Base-by-base conservation (phyloP, 169 alveolate genomes). In the Plasmodium yoelii region DNA sequence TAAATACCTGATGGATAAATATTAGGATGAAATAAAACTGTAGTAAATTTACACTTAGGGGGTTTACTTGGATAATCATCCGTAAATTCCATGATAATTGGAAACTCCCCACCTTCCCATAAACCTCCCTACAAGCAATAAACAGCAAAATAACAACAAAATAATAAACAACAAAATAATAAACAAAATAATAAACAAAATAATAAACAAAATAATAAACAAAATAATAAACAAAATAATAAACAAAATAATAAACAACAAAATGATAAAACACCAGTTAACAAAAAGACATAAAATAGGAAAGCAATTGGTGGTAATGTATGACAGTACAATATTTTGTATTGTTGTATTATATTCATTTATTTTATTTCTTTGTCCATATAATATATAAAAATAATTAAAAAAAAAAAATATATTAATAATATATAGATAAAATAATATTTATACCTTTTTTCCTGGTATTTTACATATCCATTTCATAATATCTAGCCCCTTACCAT, bases 51-150 rank as follows among this genome's bases (percentile, higher is more conserved):
- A 95, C 99, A 99, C 96, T 98, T 98, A 8, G 99, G 99, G 39
- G 99, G 99, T 71, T 98, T 99, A 93, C 98, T 96, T 19, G 99
- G 99, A 93, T 98, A 99, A 59, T 98, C 99, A 86, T 98, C 99
- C 2, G 99, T 88, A 93, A 98, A 99, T 89, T 97, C 99, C 99
- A 99, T 98, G 26, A 95, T 95, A 39, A 99, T 94, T 59, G 97
- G 97, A 92, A 97, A 98, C 73, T 97, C 98, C 5, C 99, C 99
- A 7, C 98, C 99, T 93, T 98, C 99, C 99, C 99, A 98, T 19
- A 96, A 94, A 67, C 98, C 91, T 71, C 97, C 96, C 94, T 90
- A 92, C 24, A 46, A 26, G 18, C 6, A 44, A 34, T 10, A 61
- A 46, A 8, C 13, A 13, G 6, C 7, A 22, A 47, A n/a, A n/a